Evolutionary conservation across 306 rosid genomes (phyloP), one percentile per base, ranked within the genome.

Genomic region (Pyrus pyrifolia): DNA sequence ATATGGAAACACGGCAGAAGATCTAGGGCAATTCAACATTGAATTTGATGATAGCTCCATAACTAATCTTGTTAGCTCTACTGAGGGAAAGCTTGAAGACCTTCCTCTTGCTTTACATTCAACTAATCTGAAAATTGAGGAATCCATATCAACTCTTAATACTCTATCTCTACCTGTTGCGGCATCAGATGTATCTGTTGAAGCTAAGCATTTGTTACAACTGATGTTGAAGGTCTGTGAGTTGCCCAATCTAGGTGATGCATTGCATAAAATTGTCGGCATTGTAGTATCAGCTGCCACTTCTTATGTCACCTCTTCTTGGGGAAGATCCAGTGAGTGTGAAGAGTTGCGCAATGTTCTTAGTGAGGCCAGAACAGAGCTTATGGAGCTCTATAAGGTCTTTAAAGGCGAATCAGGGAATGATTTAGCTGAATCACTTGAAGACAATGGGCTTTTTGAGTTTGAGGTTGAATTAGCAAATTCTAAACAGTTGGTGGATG

Each of bases 1-100:
- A 79, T 96, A 96, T 81, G 99, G 98, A 76, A 91, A 96, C 83
- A 96, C 98, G 11, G 97, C 98, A 9, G 99, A 91, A 88, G 99
- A 92, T 83, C 85, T 96, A 80, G 99, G 99, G 75, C 99, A 96
- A 82, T 89, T 96, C 78, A 95, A 90, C 89, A 92, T 95, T 67
- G 99, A 90, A 73, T 85, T 92, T 78, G 92, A 83, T 90, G 99
- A 95, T 85, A 90, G 81, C 85, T 90, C 97, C 3, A 78, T 92
- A 86, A 89, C 89, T 75, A 93, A 91, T 85, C 91, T 92, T 68
- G 93, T 89, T 78, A 89, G 89, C 78, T 96, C 96, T 79, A 81
- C 90, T 33, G 96, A 86, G 79, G 98, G 93, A 79, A 96, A 84
- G 87, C 90, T 89, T 76, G 99, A 92, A 85, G 98, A 96, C 73